Base-by-base conservation (phyloP, 805 yeast species). In the Komagataella pastoris region DNA sequence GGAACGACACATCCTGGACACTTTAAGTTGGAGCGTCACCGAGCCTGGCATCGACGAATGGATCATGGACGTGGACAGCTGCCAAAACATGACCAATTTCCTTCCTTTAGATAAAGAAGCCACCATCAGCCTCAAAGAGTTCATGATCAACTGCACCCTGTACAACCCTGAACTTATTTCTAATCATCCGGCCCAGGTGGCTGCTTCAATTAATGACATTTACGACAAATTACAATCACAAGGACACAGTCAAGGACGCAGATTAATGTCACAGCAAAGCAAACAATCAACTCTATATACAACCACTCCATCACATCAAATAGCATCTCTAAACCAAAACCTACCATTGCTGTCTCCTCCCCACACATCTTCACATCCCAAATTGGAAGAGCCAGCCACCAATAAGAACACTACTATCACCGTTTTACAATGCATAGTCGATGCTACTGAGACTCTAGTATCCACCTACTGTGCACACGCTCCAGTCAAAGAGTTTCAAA, bases 1-100 rank as follows among this genome's bases (percentile, higher is more conserved):
- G 91, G 95, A 85, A 65, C 70, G 78, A 58, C 91, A 85, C 61
- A 80, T 83, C 53, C 71, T 83, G 61, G 73, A 76, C 56, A 85
- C 85, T 3, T 74, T 89, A 59, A 82, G 78, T 56, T 88, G 88
- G 96, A 72, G 72, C 43, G 69, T 88, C 51, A 76, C 76, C 48
- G 87, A 81, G 56, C 88, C 95, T 2, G 74, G 76, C 55, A 60
- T 74, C 47, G 71, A 69, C 50, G 75, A 76, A 54, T 81, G 75
- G 67, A 63, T 69, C 24, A 59, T 73, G 52, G 67, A 67, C 51
- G 68, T 66, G 47, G 69, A 69, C 54, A 76, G 72, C 53, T 79
- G 69, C 64, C 64, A 63, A 54, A 66, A 65, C 30, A 74, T 64
- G 56, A 63, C 70, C 52, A 68, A 67, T 50, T 61, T 60, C 47